Percentiles rank a stretch among this genome's conserved stretches.
Evolutionary conservation across 345 rosid genomes (phyloP).

Genomic region (Ailanthus altissimus): DNA sequence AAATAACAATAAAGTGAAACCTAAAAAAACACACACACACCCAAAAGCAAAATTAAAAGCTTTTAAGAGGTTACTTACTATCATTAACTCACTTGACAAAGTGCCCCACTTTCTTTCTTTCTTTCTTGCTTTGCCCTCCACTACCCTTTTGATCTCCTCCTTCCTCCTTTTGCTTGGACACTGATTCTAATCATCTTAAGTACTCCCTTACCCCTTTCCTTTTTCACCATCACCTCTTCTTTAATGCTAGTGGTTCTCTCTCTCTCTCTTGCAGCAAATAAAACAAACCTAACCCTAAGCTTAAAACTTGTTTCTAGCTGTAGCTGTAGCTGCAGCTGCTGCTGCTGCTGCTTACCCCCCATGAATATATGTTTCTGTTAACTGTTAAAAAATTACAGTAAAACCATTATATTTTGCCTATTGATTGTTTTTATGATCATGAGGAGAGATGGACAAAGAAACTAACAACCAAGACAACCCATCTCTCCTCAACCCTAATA

Average conservation of each 20-base stretch:
- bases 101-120: conserved; percentile 30
- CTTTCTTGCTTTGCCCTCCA: conserved; percentile 18
- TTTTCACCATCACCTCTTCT: conserved; percentile 9
- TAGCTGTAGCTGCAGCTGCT: background rate
- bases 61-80: conserved; percentile 39
- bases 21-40: background rate
- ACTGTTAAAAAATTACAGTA: conserved; percentile 31
- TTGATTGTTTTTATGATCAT: conserved; percentile 27
- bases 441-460: conserved; percentile 72
- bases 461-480: conserved; percentile 41
- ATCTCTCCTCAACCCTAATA: conserved; percentile 35
- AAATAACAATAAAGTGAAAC: conserved; percentile 14
- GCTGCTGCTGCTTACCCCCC: too few species aligned
- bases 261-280: background rate
- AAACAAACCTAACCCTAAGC: background rate
- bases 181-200: background rate
- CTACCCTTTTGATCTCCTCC: conserved; percentile 24
- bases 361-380: conserved; percentile 19
- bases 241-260: conserved; percentile 38
- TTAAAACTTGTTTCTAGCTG: background rate
- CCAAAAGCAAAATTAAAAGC: conserved; percentile 2
- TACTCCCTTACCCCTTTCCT: conserved; percentile 1
- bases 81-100: conserved; percentile 54
- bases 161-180: conserved; percentile 10
- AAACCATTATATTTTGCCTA: background rate